Percentiles rank a stretch among this genome's conserved stretches.
These are phyloP conservation scores for Fusarium sp. DNA, from an alignment of 2,329 filamentous ascomycete genomes.

Conservation along the genomic window DNA sequence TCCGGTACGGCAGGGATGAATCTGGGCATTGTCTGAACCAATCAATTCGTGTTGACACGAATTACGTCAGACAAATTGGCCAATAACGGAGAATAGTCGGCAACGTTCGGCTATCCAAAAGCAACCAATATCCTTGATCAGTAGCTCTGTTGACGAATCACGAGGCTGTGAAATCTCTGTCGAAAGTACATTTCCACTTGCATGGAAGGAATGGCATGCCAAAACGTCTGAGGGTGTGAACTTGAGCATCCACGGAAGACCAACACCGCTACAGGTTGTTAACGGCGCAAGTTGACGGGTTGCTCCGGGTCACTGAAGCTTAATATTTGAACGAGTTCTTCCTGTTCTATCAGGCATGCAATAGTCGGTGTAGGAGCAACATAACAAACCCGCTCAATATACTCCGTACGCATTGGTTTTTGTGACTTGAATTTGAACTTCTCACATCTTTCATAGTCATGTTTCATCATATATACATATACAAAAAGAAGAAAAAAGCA, in stretches of 20 bases:
- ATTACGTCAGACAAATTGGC: not conserved
- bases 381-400: not conserved
- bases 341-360: not conserved
- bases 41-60: conserved; percentile 13
- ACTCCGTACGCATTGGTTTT: not conserved
- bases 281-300: conserved; percentile 24
- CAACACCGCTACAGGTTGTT: conserved; percentile 19
- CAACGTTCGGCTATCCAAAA: conserved; percentile 37
- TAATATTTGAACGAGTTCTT: not conserved
- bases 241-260: conserved; percentile 11
- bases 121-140: conserved; percentile 13
- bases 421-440: not conserved
- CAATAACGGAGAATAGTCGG: conserved; percentile 43
- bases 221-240: conserved; percentile 21
- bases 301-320: conserved; percentile 13
- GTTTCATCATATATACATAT: not conserved
- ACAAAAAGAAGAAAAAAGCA: not conserved
- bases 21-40: conserved; percentile 28
- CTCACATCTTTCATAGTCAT: not conserved
- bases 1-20: conserved; percentile 37
- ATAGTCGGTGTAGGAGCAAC: not conserved
- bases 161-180: conserved; percentile 41
- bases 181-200: conserved; percentile 36
- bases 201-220: conserved; percentile 23
- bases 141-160: conserved; percentile 29